Conservation (phyloP, 1,284 basidiomycete species). For the Omphalotus olearius region DNA sequence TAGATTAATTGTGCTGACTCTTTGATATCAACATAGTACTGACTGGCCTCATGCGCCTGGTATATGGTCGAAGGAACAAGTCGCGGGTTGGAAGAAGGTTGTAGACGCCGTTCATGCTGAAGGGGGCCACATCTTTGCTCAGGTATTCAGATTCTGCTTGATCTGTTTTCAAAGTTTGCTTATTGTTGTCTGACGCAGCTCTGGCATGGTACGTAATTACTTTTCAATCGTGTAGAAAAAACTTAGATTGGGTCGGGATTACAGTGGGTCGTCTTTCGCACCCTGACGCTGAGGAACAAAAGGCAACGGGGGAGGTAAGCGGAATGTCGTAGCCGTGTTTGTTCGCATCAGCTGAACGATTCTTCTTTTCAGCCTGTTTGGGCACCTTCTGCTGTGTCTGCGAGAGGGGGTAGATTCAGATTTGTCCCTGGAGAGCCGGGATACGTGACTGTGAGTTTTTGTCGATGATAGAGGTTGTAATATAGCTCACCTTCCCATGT, state of each 20-base stretch:
- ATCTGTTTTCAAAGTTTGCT: neutral
- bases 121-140: constrained; percentile 2
- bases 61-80: constrained; percentile 11
- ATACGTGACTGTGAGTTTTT: constrained; percentile 27
- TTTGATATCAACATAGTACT: neutral
- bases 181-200: constrained; percentile 6
- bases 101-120: constrained; percentile 6
- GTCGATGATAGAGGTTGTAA: constrained; percentile 11
- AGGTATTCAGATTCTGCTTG: neutral
- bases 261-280: constrained; percentile 20
- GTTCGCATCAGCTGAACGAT: too few species aligned
- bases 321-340: too few species aligned
- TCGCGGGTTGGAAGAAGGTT: constrained; percentile 11
- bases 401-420: constrained; percentile 33
- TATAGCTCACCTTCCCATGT: constrained; percentile 27
- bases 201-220: constrained; percentile 16
- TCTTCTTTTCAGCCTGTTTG: constrained; percentile 25
- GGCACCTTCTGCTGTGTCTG: constrained; percentile 30
- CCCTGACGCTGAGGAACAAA: constrained; percentile 21
- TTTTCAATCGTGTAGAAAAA: neutral
- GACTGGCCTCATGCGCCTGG: constrained; percentile 14
- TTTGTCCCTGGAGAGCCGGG: constrained; percentile 28
- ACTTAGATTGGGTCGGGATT: neutral
- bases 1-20: neutral
- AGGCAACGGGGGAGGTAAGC: constrained; percentile 9